Conservation (phyloP, 805 yeast species). For the Metschnikowia cubensis region DNA sequence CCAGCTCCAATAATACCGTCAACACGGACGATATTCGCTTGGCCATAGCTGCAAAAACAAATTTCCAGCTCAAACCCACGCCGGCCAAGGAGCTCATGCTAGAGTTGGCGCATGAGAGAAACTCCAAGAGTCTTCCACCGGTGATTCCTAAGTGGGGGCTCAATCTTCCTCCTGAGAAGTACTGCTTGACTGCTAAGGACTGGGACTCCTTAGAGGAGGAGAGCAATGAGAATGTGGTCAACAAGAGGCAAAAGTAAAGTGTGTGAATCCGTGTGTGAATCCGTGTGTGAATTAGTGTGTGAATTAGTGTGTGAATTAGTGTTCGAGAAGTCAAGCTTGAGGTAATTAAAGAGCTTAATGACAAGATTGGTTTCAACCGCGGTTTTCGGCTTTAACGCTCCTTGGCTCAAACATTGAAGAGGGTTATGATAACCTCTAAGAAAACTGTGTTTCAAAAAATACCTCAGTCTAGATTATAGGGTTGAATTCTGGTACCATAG, state of each 20-base stretch:
- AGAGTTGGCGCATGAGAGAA: conserved; percentile 89
- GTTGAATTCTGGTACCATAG: no score
- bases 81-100: conserved; percentile 89
- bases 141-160: conserved; percentile 90
- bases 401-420: no score
- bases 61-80: conserved; percentile 89
- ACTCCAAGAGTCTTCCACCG: conserved; percentile 84
- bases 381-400: no score
- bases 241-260: conserved; percentile 8
- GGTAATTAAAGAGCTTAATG: no score
- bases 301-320: no score
- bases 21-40: conserved; percentile 87
- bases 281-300: no score
- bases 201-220: conserved; percentile 47
- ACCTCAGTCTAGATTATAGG: no score
- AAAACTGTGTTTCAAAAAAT: no score
- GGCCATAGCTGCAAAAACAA: conserved; percentile 92
- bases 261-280: no score
- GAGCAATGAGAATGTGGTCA: conserved; percentile 16
- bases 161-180: conserved; percentile 95
- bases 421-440: no score
- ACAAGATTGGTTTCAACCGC: no score
- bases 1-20: conserved; percentile 38
- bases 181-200: conserved; percentile 81
- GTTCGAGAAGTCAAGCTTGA: no score